phyloP scores from a whole-genome alignment of 352 stramenopile genomes.

The Phytopythium litorale region DNA sequence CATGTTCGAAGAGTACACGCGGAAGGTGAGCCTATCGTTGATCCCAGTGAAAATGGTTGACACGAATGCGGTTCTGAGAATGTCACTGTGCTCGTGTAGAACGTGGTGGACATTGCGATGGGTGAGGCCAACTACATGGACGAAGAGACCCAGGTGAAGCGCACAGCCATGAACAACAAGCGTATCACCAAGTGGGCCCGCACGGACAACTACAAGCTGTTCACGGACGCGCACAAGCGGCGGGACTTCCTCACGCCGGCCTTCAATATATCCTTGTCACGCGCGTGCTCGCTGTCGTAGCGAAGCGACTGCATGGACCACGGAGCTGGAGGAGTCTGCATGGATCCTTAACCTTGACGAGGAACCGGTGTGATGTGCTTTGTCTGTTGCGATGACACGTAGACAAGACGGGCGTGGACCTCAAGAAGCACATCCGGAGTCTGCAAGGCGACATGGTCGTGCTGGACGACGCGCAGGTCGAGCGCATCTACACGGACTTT shows the following conservation, averaged over 20 bases:
- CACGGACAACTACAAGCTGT: slow-evolving; percentile 84
- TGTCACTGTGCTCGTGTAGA: slow-evolving; percentile 18
- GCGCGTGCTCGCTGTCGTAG: slow-evolving; percentile 43
- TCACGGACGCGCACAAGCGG: slow-evolving; percentile 52
- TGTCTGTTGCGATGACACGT: slow-evolving; percentile 45
- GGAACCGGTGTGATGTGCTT: slow-evolving; percentile 18
- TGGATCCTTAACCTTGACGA: slow-evolving; percentile 44
- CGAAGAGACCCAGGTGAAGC: slow-evolving; percentile 62
- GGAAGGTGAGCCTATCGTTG: slow-evolving; percentile 30
- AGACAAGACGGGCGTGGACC: slow-evolving; percentile 72
- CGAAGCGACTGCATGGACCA: background rate
- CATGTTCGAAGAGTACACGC: slow-evolving; percentile 88
- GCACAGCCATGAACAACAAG: slow-evolving; percentile 83
- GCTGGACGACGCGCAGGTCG: slow-evolving; percentile 72
- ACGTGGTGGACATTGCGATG: slow-evolving; percentile 75
- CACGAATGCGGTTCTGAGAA: background rate
- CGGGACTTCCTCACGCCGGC: slow-evolving; percentile 49
- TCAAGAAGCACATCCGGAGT: slow-evolving; percentile 78
- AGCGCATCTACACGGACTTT: slow-evolving; percentile 84
- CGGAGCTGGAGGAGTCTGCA: background rate
- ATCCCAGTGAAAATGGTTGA: background rate
- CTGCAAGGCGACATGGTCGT: slow-evolving; percentile 74
- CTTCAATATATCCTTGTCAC: slow-evolving; percentile 83
- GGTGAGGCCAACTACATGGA: slow-evolving; percentile 78
- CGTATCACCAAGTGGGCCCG: slow-evolving; percentile 85